Evolutionary conservation across 2,329 filamentous ascomycete species (phyloP).

Genomic region (Macrophomina tecta): DNA sequence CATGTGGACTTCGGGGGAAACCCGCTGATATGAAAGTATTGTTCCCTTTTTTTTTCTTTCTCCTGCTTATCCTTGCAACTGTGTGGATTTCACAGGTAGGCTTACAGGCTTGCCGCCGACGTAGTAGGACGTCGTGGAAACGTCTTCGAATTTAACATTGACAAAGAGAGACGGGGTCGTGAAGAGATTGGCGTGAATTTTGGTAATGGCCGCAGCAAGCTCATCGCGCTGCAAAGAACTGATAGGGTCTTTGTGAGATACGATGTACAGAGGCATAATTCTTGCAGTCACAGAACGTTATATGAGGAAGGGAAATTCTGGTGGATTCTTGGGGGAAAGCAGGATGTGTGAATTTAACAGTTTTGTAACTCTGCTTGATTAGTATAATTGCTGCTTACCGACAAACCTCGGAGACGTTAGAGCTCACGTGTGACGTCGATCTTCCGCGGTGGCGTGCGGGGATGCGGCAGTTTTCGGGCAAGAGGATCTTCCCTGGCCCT

Average conservation of each 20-base stretch:
- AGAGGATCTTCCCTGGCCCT: conserved; percentile 17
- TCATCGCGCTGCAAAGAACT: conserved; percentile 44
- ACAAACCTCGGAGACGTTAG: not conserved
- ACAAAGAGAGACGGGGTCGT: conserved; percentile 52
- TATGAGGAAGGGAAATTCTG: too few species aligned
- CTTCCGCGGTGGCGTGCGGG: conserved; percentile 20
- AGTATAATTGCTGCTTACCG: not conserved
- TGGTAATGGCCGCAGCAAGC: conserved; percentile 49
- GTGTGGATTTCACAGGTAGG: not conserved
- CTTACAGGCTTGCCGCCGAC: conserved; percentile 43
- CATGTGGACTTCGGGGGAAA: too few species aligned
- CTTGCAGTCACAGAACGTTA: too few species aligned
- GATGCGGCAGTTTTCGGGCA: conserved; percentile 22
- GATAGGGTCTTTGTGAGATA: conserved; percentile 47
- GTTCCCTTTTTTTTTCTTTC: not conserved
- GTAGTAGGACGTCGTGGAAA: conserved; percentile 35
- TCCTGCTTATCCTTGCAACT: too few species aligned
- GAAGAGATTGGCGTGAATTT: conserved; percentile 51
- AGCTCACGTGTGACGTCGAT: conserved; percentile 11
- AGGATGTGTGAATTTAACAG: too few species aligned
- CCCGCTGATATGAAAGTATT: too few species aligned
- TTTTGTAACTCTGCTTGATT: not conserved
- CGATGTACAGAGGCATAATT: conserved; percentile 53
- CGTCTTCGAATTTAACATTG: conserved; percentile 49
- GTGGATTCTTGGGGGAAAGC: too few species aligned